Evolutionary conservation across 495 filamentous ascomycete species (phyloP), one percentile per base, ranked within the genome.

Genomic region (Oidiodendron maius): DNA sequence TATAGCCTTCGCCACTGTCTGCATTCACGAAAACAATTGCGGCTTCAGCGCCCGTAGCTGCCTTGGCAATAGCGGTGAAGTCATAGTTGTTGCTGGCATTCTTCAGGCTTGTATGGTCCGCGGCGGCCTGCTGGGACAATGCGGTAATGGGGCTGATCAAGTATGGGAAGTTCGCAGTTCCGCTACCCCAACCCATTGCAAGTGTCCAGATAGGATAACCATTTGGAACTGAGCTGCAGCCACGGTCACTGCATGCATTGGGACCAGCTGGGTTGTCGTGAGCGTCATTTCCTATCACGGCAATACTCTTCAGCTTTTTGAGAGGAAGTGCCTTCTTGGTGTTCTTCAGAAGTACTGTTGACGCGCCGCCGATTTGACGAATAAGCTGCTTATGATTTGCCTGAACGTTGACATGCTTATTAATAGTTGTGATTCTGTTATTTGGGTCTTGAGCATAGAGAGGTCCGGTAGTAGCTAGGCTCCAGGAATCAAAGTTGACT

Each of bases 91-190:
- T 66, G 51, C 77, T 74, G 32, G 84, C 76, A 32, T 66, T 61
- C 37, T 75, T 18, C 0, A 38, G 17, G n/a, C n/a, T n/a, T n/a
- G n/a, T n/a, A n/a, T n/a, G n/a, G n/a, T n/a, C n/a, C n/a, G n/a
- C n/a, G 5, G 51, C 48, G 24, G 88, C 81, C 46, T 85, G 80
- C 22, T 75, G 77, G 63, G 90, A 84, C 42, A 96, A 87, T 2
- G 91, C 93, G 23, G 83, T 75, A 35, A 94, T 76, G 0, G 91
- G 93, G 2, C 88, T 89, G 49, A 93, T 68, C 3, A 96, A 75
- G 65, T 95, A 95, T 6, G 47, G 89, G 71, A 52, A 24, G 4
- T 47, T 46, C 43, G 72, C 56, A 8, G 91, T 95, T 28, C 90
- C 91, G 34, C 81, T 77, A 57, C 87, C 74, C 48, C 93, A 95